Conservation (phyloP, 1,139 yeast species). For the Geotrichum reessii region DNA sequence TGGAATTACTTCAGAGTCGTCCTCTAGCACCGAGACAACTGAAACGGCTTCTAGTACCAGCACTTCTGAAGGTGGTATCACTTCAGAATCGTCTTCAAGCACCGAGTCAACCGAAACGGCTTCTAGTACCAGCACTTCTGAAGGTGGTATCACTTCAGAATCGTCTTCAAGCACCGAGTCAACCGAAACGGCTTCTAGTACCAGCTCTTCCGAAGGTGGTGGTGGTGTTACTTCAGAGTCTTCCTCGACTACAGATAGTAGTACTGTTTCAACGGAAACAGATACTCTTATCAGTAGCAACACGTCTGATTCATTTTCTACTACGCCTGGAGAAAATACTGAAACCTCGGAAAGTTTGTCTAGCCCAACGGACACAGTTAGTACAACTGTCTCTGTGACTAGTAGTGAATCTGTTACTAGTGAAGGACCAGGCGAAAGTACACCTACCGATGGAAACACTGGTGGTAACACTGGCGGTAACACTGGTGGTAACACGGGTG, state of each 20-base stretch:
- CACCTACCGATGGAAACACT: neutral
- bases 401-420: neutral
- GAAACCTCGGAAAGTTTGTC: neutral
- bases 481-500: neutral
- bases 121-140: neutral
- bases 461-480: neutral
- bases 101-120: neutral
- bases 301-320: neutral
- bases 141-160: neutral
- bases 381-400: neutral
- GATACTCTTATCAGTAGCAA: neutral
- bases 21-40: neutral
- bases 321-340: neutral
- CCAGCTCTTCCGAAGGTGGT: no score
- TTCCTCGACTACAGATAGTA: no score
- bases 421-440: neutral
- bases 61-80: neutral
- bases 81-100: neutral
- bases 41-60: neutral
- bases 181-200: neutral
- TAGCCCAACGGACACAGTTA: neutral
- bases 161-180: neutral
- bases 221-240: no score
- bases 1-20: neutral
- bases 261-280: neutral